phyloP scores from a whole-genome alignment of 306 rosid species.

The Vigna angularis region DNA sequence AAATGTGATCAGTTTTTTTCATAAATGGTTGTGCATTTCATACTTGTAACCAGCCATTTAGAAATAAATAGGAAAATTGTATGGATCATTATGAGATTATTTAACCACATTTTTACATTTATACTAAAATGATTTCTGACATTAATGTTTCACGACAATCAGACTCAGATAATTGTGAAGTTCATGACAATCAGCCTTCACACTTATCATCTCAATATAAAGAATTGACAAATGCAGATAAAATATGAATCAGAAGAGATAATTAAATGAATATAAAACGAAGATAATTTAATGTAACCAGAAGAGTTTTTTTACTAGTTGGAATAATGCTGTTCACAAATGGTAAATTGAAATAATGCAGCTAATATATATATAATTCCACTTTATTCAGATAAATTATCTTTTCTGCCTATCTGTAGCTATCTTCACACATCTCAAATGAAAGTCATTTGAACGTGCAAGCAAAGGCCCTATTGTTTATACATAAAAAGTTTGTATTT shows the following conservation, averaged over 20 bases:
- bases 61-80: too few species aligned
- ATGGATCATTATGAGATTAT: too few species aligned
- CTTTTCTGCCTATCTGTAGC: neutral
- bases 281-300: neutral
- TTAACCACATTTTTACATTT: too few species aligned
- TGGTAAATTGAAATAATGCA: neutral
- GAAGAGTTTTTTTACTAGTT: neutral
- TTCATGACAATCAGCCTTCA: too few species aligned
- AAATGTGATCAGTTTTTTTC: too few species aligned
- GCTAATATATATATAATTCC: neutral
- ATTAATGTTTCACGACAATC: too few species aligned
- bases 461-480: constrained; percentile 37
- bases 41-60: too few species aligned
- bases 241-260: neutral
- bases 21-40: too few species aligned
- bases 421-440: neutral
- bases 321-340: neutral
- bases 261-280: neutral
- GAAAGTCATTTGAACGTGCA: neutral
- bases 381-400: neutral
- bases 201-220: too few species aligned
- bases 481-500: constrained; percentile 56
- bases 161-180: too few species aligned
- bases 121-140: too few species aligned
- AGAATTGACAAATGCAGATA: too few species aligned